Base-by-base conservation (phyloP, 257 asterid species). In the Linderniella brevidens region DNA sequence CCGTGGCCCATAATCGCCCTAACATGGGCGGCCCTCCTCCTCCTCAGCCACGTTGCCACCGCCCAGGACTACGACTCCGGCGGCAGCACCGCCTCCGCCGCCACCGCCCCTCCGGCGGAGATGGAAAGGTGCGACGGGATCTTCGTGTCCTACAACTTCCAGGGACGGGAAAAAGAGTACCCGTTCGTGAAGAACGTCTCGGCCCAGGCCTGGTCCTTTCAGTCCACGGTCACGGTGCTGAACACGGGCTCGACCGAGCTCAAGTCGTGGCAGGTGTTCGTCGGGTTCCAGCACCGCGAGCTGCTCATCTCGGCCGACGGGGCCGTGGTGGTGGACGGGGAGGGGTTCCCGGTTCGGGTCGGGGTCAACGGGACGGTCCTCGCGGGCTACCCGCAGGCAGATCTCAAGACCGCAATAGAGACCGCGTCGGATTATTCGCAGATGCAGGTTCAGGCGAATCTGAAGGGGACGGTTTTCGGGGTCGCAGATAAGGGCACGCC, bases 121-220 rank as follows among this genome's bases (percentile, higher is more conserved):
- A 60, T 68, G 9, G 78, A 65, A 0, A 48, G 43, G 11, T 88
- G 98, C 65, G 57, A 77, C 19, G 98, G 98, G 3, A 62, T 81
- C 7, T 82, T 74, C 53, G 29, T 79, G 0, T 55, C 93, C 0
- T 90, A 90, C 50, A 51, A 32, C 9, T 84, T 78, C 55, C 55
- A 52, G 52, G 95, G 93, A 3, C 69, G 93, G 4, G 93, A 90
- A 29, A 90, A 73, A 62, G 61, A 75, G 16, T 84, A 78, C 37
- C 96, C 98, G 0, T 46, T 61, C 0, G 78, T 84, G 44, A 90
- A 75, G 58, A 90, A 84, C 51, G 78, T 71, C 13, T 48, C 94
- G 0, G 96, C 87, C 1, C 96, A 90, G 67, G 80, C 94, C 0
- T 90, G 95, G 95, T 54, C 94, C 0, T 90, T 90, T 35, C 49